Evolutionary conservation across 116 monocot species (phyloP).

Genomic region (Phalaenopsis hybrid): DNA sequence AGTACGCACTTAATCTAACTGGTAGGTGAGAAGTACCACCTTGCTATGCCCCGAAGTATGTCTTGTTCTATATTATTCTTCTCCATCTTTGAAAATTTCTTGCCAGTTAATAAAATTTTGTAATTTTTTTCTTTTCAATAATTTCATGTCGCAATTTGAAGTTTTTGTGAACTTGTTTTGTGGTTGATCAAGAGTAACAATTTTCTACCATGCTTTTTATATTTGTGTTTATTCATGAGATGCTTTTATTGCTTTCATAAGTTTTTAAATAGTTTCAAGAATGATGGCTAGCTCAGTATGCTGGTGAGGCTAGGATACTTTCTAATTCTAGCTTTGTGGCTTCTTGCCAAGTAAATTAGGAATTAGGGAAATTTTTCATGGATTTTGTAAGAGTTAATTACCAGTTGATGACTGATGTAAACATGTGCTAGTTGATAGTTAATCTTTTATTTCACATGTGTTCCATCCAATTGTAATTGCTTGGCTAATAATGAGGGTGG

Average conservation of each 20-base stretch:
- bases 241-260: neutral
- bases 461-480: neutral
- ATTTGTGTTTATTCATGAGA: neutral
- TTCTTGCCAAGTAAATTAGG: neutral
- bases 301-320: neutral
- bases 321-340: neutral
- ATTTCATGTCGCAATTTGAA: neutral
- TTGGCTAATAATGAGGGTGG: neutral
- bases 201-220: neutral
- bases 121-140: neutral
- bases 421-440: neutral
- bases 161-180: neutral
- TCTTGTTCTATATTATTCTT: neutral
- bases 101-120: neutral
- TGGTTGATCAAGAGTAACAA: neutral
- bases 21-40: too few species aligned
- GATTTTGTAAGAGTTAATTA: neutral
- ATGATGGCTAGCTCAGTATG: neutral
- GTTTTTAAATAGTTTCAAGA: neutral
- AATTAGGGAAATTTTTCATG: neutral
- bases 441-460: neutral
- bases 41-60: too few species aligned
- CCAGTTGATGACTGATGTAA: neutral
- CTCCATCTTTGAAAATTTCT: neutral
- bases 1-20: too few species aligned